A percentile compares a stretch with the other conserved stretches of the same genome.
Conservation (phyloP, 441 rosid species). For the Pelargonium citronellum region DNA sequence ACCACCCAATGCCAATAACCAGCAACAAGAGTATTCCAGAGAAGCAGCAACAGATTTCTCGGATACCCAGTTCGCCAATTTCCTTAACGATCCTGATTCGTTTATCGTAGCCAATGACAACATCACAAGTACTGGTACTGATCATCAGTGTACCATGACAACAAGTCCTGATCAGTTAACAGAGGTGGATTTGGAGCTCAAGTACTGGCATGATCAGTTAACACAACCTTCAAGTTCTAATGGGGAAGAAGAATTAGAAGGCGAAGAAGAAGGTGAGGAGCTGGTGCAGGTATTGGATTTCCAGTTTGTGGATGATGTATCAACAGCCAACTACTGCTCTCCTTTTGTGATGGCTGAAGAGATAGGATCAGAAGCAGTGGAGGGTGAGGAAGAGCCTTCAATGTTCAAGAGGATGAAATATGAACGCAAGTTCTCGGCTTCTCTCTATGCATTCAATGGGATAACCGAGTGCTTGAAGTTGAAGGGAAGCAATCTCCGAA, state of each 20-base stretch:
- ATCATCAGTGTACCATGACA: conserved; percentile 23
- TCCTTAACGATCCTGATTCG: conserved; percentile 40
- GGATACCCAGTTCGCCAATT: conserved; percentile 35
- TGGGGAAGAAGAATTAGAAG: conserved; percentile 18
- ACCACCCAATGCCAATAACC: background rate
- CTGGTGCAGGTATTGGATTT: conserved; percentile 31
- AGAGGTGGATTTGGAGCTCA: conserved; percentile 22
- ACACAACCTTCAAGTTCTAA: conserved; percentile 25
- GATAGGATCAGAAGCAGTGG: conserved; percentile 34
- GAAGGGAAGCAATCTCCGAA: conserved; percentile 30
- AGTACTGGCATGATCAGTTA: background rate
- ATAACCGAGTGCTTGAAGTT: conserved; percentile 48
- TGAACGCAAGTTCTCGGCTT: conserved; percentile 59
- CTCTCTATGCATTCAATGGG: conserved; percentile 58
- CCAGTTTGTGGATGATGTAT: conserved; percentile 39
- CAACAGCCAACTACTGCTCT: conserved; percentile 34
- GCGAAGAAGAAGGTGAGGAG: conserved; percentile 24
- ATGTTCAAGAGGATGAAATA: conserved; percentile 50
- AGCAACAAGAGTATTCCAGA: background rate
- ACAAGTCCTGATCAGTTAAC: conserved; percentile 27
- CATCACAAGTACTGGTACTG: background rate
- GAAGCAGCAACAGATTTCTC: conserved; percentile 24
- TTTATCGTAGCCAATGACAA: background rate
- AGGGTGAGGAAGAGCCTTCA: conserved; percentile 39
- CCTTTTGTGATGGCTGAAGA: conserved; percentile 55